Percentiles rank a stretch among this genome's conserved stretches.
Conservation (phyloP, 306 rosid species). For the Crataegus laevigata region DNA sequence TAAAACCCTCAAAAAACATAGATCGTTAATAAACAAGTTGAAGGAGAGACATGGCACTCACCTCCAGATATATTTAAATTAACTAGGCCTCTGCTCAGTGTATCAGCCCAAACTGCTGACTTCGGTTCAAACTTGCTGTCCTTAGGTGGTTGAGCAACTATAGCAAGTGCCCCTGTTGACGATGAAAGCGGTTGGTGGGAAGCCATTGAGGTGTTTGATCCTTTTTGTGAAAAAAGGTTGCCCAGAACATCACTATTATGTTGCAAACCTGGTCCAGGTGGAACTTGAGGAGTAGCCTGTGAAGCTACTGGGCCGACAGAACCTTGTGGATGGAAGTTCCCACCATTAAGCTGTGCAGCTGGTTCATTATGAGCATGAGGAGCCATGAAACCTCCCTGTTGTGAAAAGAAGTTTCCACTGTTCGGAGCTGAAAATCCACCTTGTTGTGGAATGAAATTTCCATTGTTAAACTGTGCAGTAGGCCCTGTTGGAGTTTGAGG, state of each 20-base stretch:
- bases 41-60: constrained; percentile 30
- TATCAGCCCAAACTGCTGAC: constrained; percentile 96
- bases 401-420: constrained; percentile 35
- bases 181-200: constrained; percentile 36
- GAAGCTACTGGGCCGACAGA: constrained; percentile 13
- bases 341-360: constrained; percentile 40
- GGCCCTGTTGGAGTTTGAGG: constrained; percentile 51
- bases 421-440: constrained; percentile 12
- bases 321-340: constrained; percentile 31
- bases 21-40: neutral
- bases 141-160: constrained; percentile 56
- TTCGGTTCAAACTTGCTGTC: constrained; percentile 76
- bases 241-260: constrained; percentile 32
- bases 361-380: constrained; percentile 35
- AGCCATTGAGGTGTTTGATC: constrained; percentile 34
- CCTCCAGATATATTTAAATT: constrained; percentile 94
- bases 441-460: constrained; percentile 15
- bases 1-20: constrained; percentile 3
- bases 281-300: constrained; percentile 39
- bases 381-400: constrained; percentile 41
- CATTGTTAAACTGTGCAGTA: constrained; percentile 25
- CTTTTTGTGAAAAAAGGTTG: constrained; percentile 33
- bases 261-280: constrained; percentile 22
- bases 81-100: constrained; percentile 89
- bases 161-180: constrained; percentile 38